Evolutionary conservation across 1,284 basidiomycete genomes (phyloP), one percentile per base, ranked within the genome.

Genomic region (Trametes sp.): DNA sequence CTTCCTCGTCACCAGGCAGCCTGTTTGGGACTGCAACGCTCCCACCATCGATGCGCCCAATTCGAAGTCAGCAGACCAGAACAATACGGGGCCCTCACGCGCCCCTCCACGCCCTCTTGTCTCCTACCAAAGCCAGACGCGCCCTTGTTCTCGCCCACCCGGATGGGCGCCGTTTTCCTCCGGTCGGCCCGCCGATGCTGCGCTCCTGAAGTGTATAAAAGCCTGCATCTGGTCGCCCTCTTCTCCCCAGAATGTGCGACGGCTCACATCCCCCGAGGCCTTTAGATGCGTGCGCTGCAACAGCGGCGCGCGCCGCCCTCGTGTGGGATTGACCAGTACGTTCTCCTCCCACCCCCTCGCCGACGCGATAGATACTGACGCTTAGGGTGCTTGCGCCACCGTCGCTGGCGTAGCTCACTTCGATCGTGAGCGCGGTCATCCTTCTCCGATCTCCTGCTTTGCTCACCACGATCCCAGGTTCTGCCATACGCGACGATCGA

Each of bases 1-100:
- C 41, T 45, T 24, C 7, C 24, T 13, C 26, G 48, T 29, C 48
- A 5, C 29, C 26, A 44, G 24, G 41, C 21, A 16, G 42, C 35
- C 19, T 6, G 10, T 44, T 19, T 33, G 42, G 28, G 53, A 19
- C 33, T 28, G 13, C 41, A 31, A 36, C 53, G 28, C 41, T n/a
- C 23, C 4, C 41, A 21, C 53, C 23, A 52, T 52, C 51, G 24
- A 31, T 44, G 41, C 53, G 53, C 53, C 29, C 53, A 45, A 16
- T 44, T 54, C 53, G 53, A 44, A 29, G 28, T 33, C 53, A 54
- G 53, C 53, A 44, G 19, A 54, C 29, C 11, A 31, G 24, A 45
- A 46, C 5, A 14, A 26, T 36, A 33, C 5, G 31, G 31, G 31
- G 11, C 31, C 5, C 9, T 2, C 29, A 33, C n/a, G 21, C 28